Evolutionary conservation across 208 protist species (phyloP).

Genomic region (Borovskyia barvae): DNA sequence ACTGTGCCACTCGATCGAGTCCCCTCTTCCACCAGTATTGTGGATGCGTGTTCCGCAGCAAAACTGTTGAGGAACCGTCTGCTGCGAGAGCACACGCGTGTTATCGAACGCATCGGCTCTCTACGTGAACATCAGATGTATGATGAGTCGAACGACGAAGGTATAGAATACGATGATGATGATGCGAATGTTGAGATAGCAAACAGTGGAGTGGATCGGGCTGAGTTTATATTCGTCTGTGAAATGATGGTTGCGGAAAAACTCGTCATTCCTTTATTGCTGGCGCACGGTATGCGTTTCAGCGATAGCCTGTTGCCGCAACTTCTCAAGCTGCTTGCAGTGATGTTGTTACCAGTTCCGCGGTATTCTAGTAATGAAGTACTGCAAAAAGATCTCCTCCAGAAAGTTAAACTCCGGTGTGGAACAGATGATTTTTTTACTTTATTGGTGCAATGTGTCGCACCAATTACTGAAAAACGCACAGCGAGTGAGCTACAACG

Average conservation of each 20-base stretch:
- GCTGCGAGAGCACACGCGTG: slow-evolving; percentile 67
- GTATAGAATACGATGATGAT: slow-evolving; percentile 28
- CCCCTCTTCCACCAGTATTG: slow-evolving; percentile 34
- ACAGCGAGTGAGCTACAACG: slow-evolving; percentile 35
- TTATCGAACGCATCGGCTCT: slow-evolving; percentile 55
- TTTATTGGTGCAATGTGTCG: slow-evolving; percentile 74
- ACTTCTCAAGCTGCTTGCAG: slow-evolving; percentile 72
- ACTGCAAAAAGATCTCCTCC: slow-evolving; percentile 59
- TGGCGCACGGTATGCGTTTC: slow-evolving; percentile 80
- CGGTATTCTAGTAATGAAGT: slow-evolving; percentile 51
- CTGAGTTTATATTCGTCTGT: slow-evolving; percentile 73
- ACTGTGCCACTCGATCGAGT: slow-evolving; percentile 51
- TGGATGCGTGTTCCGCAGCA: slow-evolving; percentile 58
- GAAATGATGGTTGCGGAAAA: slow-evolving; percentile 86
- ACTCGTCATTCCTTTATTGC: slow-evolving; percentile 69
- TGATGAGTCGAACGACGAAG: slow-evolving; percentile 45
- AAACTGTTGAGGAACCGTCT: slow-evolving; percentile 77
- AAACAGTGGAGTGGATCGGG: slow-evolving; percentile 19
- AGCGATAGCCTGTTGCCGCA: slow-evolving; percentile 66
- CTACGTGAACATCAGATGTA: slow-evolving; percentile 57
- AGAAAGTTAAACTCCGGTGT: slow-evolving; percentile 61
- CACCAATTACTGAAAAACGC: slow-evolving; percentile 72
- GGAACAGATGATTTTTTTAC: slow-evolving; percentile 85
- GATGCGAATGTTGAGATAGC: slow-evolving; percentile 21
- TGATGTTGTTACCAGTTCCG: slow-evolving; percentile 69